Conservation (phyloP, 805 yeast species). For the Starmerella kuoi region DNA sequence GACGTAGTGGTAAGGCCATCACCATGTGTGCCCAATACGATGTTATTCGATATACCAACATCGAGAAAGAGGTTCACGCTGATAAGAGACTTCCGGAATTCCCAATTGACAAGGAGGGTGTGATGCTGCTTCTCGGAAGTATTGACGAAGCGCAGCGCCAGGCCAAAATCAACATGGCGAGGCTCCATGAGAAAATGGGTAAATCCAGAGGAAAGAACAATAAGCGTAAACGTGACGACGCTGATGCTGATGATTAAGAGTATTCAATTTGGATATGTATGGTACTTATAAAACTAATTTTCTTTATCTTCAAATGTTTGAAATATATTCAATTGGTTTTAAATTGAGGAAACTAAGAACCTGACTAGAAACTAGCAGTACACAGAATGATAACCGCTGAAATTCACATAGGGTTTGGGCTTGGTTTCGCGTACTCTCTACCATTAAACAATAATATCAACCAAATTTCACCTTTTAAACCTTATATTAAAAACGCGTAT, state of each 20-base stretch:
- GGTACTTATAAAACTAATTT: neutral
- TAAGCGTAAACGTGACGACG: slow-evolving; percentile 34
- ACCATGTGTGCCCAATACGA: slow-evolving; percentile 92
- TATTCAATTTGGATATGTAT: neutral
- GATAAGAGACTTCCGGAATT: slow-evolving; percentile 73
- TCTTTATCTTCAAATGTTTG: too few relatives aligned
- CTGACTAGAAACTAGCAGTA: too few relatives aligned
- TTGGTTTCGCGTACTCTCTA: too few relatives aligned
- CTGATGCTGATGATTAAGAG: slow-evolving; percentile 33
- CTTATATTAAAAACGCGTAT: too few relatives aligned
- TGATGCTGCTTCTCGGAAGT: slow-evolving; percentile 65
- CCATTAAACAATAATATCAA: too few relatives aligned
- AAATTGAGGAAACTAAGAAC: too few relatives aligned
- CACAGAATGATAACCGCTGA: too few relatives aligned
- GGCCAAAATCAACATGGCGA: slow-evolving; percentile 70
- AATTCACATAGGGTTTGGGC: too few relatives aligned
- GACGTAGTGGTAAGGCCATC: slow-evolving; percentile 84
- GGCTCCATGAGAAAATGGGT: slow-evolving; percentile 39
- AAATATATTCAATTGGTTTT: too few relatives aligned
- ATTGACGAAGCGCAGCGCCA: slow-evolving; percentile 88
- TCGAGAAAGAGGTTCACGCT: slow-evolving; percentile 66
- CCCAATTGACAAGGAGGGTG: slow-evolving; percentile 61
- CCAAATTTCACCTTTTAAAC: too few relatives aligned
- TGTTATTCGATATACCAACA: slow-evolving; percentile 72
- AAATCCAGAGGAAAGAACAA: slow-evolving; percentile 32